These are phyloP conservation scores for Termitomyces sp. DNA, from an alignment of 768 basidiomycete species.

Conservation along the genomic window DNA sequence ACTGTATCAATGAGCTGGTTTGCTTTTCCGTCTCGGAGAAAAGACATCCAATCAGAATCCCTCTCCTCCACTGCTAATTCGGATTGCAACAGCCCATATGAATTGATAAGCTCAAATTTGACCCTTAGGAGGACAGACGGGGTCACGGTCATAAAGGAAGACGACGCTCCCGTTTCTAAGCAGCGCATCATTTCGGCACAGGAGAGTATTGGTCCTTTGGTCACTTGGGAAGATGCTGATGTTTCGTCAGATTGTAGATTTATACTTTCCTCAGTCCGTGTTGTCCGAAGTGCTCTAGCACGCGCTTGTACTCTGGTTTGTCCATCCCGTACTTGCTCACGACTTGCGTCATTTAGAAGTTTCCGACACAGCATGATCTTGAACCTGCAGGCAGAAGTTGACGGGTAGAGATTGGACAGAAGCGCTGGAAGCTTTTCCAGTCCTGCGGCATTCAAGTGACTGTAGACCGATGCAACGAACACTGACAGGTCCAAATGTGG, in stretches of 20 bases:
- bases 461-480: constrained; percentile 31
- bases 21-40: constrained; percentile 20
- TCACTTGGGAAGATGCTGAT: constrained; percentile 1
- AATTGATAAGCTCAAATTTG: constrained; percentile 34
- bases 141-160: constrained; percentile 6
- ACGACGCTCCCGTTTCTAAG: constrained; percentile 9
- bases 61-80: constrained; percentile 18
- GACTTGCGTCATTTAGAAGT: constrained; percentile 12
- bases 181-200: constrained; percentile 15
- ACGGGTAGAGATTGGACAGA: constrained; percentile 30
- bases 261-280: constrained; percentile 8
- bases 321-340: neutral
- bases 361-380: constrained; percentile 39
- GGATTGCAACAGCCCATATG: constrained; percentile 31
- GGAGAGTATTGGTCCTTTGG: constrained; percentile 14
- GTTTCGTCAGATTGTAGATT: neutral
- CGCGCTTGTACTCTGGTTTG: constrained; percentile 19
- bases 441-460: constrained; percentile 23
- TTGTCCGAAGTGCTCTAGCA: constrained; percentile 16
- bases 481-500: constrained; percentile 30
- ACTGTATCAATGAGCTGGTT: constrained; percentile 19
- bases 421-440: constrained; percentile 26
- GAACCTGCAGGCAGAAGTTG: constrained; percentile 30
- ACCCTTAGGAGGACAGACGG: constrained; percentile 16
- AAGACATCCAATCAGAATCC: constrained; percentile 29